Evolutionary conservation across 208 protist species (phyloP).

Genomic region (Trypanosoma rangeli): DNA sequence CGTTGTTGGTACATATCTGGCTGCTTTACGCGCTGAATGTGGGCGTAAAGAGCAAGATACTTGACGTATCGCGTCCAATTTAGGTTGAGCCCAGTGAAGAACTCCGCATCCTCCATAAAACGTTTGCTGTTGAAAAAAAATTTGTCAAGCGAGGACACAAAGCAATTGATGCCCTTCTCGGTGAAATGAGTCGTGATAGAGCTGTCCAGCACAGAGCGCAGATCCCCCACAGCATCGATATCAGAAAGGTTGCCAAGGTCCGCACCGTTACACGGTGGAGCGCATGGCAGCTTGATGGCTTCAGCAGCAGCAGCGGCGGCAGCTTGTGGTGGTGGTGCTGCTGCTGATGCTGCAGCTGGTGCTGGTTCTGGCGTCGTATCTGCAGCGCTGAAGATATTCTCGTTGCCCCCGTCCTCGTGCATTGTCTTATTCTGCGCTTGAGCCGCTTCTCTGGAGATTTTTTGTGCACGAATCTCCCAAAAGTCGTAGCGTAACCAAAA

Average conservation of each 20-base stretch:
- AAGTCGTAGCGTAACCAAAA: slow-evolving; percentile 87
- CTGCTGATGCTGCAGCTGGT: too few relatives aligned
- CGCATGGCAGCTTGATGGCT: neutral
- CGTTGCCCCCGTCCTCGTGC: neutral
- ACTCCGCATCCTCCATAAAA: slow-evolving; percentile 50
- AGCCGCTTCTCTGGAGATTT: neutral
- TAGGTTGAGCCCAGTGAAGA: slow-evolving; percentile 27
- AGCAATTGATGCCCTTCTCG: slow-evolving; percentile 49
- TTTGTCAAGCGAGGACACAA: slow-evolving; percentile 37
- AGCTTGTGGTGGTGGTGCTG: too few relatives aligned
- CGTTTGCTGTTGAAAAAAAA: slow-evolving; percentile 55
- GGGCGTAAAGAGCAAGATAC: slow-evolving; percentile 82
- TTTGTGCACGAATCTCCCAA: slow-evolving; percentile 58
- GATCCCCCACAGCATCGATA: slow-evolving; percentile 64
- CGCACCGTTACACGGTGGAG: slow-evolving; percentile 2
- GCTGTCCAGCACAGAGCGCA: slow-evolving; percentile 67
- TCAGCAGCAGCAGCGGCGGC: too few relatives aligned
- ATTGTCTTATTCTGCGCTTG: neutral
- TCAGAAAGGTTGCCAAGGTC: slow-evolving; percentile 18
- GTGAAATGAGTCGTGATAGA: slow-evolving; percentile 80
- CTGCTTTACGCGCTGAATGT: slow-evolving; percentile 28
- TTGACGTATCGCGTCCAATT: slow-evolving; percentile 85
- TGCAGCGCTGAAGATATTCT: neutral
- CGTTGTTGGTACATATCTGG: neutral
- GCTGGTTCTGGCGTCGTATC: neutral